Base-by-base conservation (phyloP, 1,139 yeast species). In the Casaregolazyma lundiana region DNA sequence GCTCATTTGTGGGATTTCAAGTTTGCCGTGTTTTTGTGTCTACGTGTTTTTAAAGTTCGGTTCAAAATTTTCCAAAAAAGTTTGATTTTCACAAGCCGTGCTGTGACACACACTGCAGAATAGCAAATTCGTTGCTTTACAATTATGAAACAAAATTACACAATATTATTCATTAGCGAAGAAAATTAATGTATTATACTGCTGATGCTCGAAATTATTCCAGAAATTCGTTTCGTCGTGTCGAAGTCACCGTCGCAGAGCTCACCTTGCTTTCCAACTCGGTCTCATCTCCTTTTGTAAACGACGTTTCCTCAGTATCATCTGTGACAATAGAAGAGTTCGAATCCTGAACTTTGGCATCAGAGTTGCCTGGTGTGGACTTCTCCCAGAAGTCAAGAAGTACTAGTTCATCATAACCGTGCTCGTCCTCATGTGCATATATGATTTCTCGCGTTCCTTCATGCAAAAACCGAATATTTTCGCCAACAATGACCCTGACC, bases 361-460 rank as follows among this genome's bases (percentile, higher is more conserved):
- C 9, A 13, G 37, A 30, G n/a, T n/a, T n/a, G n/a, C n/a, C n/a
- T 40, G 37, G 26, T 18, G 32, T 37, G 35, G 44, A 24, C 35
- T 46, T 48, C 26, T 41, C 85, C 88, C 88, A 88, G 67, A 92
- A 92, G 68, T 90, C 97, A 52, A 92, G 73, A 43, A 94, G 82
- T 2, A 92, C 94, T 55, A 92, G 92, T 46, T 89, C 90, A 63
- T 92, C 97, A 58, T 78, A 81, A 2, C 97, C 97, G 51, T 79
- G 78, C 54, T 86, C 96, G 57, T 83, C 85, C 62, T 90, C 97
- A 62, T 90, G 88, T 1, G 89, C 97, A 65, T 89, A 92, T 66
- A 92, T 70, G 29, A 95, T 94, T 67, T 92, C 97, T 62, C 92
- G 95, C 43, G 95, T 92, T 50, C 87, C 86, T 47, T 89, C 84